A percentile compares a stretch with the other conserved stretches of the same genome.
Evolutionary conservation across 176 grass and related monocot species (phyloP).

Genomic region (Olyra latifolia): DNA sequence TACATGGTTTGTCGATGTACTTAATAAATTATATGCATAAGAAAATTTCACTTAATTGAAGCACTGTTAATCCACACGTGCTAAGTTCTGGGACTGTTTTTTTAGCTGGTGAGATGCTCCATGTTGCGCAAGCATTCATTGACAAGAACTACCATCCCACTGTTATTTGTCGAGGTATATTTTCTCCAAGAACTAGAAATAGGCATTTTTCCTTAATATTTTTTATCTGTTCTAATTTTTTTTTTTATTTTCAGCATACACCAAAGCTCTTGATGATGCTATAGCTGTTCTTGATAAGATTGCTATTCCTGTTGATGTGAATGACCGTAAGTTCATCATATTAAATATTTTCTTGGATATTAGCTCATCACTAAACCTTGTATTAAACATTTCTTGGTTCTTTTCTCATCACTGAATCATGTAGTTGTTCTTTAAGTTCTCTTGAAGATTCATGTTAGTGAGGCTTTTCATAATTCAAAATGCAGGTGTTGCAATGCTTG

Average conservation of each 20-base stretch:
- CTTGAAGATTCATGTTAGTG: not conserved
- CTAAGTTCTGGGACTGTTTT: constrained; percentile 19
- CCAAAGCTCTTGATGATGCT: constrained; percentile 87
- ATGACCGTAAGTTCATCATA: constrained; percentile 77
- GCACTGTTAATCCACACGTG: not conserved
- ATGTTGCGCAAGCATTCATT: constrained; percentile 85
- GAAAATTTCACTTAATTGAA: not conserved
- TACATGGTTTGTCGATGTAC: constrained; percentile 1
- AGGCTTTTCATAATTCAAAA: not conserved
- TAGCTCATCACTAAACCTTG: too few species aligned
- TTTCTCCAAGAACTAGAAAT: not conserved
- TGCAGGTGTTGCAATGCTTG: constrained; percentile 63
- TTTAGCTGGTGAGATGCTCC: constrained; percentile 97
- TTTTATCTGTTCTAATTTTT: constrained; percentile 22
- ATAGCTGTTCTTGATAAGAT: constrained; percentile 76
- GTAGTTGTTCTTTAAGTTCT: not conserved
- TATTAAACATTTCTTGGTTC: not conserved
- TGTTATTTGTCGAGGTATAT: constrained; percentile 84
- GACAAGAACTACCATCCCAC: constrained; percentile 92
- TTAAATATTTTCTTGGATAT: too few species aligned
- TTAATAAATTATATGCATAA: not conserved
- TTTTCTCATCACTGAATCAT: not conserved
- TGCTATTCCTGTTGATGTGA: constrained; percentile 76
- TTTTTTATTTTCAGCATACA: constrained; percentile 52
- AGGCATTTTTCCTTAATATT: not conserved